A percentile compares a stretch with the other conserved stretches of the same genome.
These are phyloP conservation scores for Echria macrotheca DNA, from an alignment of 495 filamentous ascomycete genomes.

Conservation along the genomic window DNA sequence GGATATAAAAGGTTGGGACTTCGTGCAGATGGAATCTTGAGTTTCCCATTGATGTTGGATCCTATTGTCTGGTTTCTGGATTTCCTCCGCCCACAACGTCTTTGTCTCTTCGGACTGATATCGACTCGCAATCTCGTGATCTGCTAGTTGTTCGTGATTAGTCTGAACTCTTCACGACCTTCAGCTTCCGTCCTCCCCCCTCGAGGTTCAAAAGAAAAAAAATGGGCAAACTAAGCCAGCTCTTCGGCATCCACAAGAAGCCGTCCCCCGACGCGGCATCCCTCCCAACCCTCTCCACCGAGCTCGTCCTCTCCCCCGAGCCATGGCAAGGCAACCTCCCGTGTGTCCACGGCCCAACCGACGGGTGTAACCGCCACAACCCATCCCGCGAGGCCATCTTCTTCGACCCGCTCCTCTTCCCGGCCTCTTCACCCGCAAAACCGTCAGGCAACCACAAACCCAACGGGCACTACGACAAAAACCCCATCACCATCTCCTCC, in stretches of 20 bases:
- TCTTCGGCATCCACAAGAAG: conserved; percentile 7
- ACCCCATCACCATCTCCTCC: conserved; percentile 15
- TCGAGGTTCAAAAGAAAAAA: no score
- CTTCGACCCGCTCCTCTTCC: conserved; percentile 18
- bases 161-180: no score
- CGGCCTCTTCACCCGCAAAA: conserved; percentile 9
- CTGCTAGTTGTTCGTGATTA: no score
- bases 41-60: no score
- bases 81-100: no score
- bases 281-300: conserved; percentile 4
- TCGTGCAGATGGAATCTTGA: no score
- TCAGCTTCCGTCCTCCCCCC: no score
- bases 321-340: conserved; percentile 29
- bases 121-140: no score
- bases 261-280: neutral
- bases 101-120: no score
- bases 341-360: conserved; percentile 22
- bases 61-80: no score
- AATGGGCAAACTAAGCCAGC: conserved; percentile 4
- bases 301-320: neutral
- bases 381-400: conserved; percentile 15
- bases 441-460: conserved; percentile 3
- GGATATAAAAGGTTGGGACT: no score
- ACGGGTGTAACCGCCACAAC: conserved; percentile 28
- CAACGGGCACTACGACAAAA: conserved; percentile 1